Percentiles rank a stretch among this genome's conserved stretches.
Evolutionary conservation across 768 basidiomycete species (phyloP).

Genomic region (Glaciozyma antarctica): DNA sequence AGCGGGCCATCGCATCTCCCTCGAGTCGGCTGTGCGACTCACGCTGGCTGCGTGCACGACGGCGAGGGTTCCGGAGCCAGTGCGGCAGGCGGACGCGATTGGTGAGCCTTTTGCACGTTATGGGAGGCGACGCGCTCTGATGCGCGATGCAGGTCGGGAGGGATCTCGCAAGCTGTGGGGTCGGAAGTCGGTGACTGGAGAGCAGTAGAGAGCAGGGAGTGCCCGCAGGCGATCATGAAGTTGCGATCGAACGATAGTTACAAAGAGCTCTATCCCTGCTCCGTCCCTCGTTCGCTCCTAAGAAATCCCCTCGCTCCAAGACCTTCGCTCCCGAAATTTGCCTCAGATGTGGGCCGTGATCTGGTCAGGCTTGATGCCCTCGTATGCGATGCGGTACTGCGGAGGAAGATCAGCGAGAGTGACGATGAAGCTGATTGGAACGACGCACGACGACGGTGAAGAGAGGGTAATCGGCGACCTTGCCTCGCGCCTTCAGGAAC

Average conservation of each 20-base stretch:
- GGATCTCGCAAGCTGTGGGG: too few species aligned
- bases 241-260: too few species aligned
- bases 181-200: too few species aligned
- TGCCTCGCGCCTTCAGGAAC: constrained; percentile 41
- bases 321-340: too few species aligned
- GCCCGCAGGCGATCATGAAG: too few species aligned
- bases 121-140: too few species aligned
- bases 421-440: not conserved
- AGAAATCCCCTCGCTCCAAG: too few species aligned
- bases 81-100: constrained; percentile 34
- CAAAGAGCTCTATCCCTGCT: too few species aligned
- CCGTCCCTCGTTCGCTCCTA: too few species aligned
- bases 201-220: too few species aligned
- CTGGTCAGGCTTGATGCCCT: constrained; percentile 27
- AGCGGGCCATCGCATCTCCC: constrained; percentile 32
- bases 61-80: constrained; percentile 35
- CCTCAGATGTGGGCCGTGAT: constrained; percentile 25
- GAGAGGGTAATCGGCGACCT: constrained; percentile 43
- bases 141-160: too few species aligned
- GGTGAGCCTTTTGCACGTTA: constrained; percentile 5
- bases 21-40: constrained; percentile 29
- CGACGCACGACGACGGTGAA: constrained; percentile 38
- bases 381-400: constrained; percentile 34
- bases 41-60: constrained; percentile 21
- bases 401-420: too few species aligned